These are phyloP conservation scores for Boletellus ananas DNA, from an alignment of 768 basidiomycete species.

Conservation along the genomic window DNA sequence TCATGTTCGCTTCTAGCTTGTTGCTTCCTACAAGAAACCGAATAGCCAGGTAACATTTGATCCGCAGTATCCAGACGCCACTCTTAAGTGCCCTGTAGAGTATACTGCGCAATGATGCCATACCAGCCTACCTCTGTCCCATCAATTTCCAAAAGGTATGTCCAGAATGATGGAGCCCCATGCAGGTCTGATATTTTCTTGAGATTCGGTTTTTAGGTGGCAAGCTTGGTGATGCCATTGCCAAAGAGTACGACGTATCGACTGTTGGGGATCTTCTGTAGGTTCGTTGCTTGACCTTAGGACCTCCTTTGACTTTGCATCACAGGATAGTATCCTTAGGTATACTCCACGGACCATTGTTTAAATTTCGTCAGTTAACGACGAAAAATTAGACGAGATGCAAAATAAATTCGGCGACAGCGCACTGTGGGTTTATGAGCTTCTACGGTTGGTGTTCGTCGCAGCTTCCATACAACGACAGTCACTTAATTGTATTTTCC, in stretches of 20 bases:
- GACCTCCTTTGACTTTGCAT: constrained; percentile 1
- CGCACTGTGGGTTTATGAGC: constrained; percentile 89
- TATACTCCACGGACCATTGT: constrained; percentile 21
- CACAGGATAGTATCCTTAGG: constrained; percentile 58
- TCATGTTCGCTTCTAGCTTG: constrained; percentile 47
- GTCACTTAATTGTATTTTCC: not conserved
- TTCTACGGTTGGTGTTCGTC: constrained; percentile 59
- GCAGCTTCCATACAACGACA: not conserved
- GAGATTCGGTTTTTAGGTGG: constrained; percentile 95
- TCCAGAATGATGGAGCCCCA: not conserved
- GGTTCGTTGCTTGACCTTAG: constrained; percentile 26
- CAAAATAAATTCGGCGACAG: constrained; percentile 78
- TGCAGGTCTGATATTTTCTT: constrained; percentile 3
- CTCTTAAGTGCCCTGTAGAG: constrained; percentile 46
- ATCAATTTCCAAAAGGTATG: constrained; percentile 83
- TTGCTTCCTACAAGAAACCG: constrained; percentile 89
- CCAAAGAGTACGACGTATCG: constrained; percentile 82
- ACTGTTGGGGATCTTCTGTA: constrained; percentile 90
- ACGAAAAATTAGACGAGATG: constrained; percentile 55
- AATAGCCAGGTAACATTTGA: constrained; percentile 63
- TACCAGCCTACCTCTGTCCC: constrained; percentile 79
- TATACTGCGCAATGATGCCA: constrained; percentile 77
- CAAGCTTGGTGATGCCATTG: constrained; percentile 85
- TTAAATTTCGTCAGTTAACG: constrained; percentile 5
- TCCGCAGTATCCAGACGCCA: not conserved